Base-by-base conservation (phyloP, 345 rosid species). In the Anastatica hierochuntica region DNA sequence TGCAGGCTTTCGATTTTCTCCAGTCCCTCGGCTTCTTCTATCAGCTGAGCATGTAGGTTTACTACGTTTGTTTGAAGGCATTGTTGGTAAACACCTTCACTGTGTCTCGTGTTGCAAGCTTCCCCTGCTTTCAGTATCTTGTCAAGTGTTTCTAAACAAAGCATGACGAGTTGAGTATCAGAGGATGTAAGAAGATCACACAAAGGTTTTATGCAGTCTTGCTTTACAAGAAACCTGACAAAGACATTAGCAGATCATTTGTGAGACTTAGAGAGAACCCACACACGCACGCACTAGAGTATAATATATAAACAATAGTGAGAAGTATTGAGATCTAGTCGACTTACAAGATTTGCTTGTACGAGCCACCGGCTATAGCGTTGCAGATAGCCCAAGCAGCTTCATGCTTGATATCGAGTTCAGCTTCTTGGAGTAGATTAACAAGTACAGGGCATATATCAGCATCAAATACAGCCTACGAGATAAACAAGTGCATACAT, bases 121-220 rank as follows among this genome's bases (percentile, higher is more conserved):
- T 78, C 78, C 51, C 88, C 88, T 16, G 72, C 73, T 73, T 76
- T 78, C 65, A 78, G 65, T 53, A 74, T 69, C 43, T 76, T 81
- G 26, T 81, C 78, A 3, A 81, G 76, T 33, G 81, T 76, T 56
- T 78, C 76, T 47, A 81, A 66, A 63, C 78, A 78, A 49, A 76
- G 61, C 5, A 74, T 78, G 14, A 74, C 67, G 8, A 73, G 57
- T 43, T 76, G 69, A 38, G 79, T 64, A 66, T 76, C 81, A 2
- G 81, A 68, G 60, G 77, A 79, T 56, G 64, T 62, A 43, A 78
- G 80, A 58, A 76, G 64, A 53, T 76, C 73, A 41, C 84, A 78
- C 49, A 76, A 59, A 0, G 77, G 79, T 66, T 76, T 73, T 67
- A 79, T 69, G 56, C 84, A 79, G 27, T 79, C 75, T 67, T 76